Base-by-base conservation (phyloP, 352 stramenopile species). In the Phytophthora boehmeriae region DNA sequence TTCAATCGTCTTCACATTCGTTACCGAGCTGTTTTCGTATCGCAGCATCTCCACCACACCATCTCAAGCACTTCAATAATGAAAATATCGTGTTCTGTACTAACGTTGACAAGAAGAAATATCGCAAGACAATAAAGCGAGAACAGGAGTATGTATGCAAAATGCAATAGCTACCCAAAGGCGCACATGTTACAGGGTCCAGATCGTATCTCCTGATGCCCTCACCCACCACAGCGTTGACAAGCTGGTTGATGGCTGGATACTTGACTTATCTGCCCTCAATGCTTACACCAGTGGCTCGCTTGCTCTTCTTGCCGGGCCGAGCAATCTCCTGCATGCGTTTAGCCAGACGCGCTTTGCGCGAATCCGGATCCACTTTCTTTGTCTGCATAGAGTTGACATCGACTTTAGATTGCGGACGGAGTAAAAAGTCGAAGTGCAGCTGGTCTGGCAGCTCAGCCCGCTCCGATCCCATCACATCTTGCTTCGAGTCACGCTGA, bases 301-400 rank as follows among this genome's bases (percentile, higher is more conserved):
- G 82, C 69, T 93, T 95, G 46, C 51, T 78, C 66, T 93, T 93
- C 59, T 76, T 89, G 27, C 84, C 83, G 0, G 88, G 88, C 35
- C 76, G 76, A 14, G 86, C 88, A 54, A 96, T 95, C 41, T 92
- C 81, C 56, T 92, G 81, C 88, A 96, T 96, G 22, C 84, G 80
- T 77, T 95, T 94, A n/a, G 68, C 27, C n/a, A 96, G 67, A 5
- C 84, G 83, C n/a, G 71, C 73, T 67, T 96, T 96, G 23, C 86
- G 83, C 28, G 85, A 88, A 54, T 96, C 88, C 6, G 71, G 67
- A 25, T 96, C 86, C 6, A 72, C 63, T 23, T 95, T 95, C 55
- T 85, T 85, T 19, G 75, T 53, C 22, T 76, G 67, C 11, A 78
- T 59, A n/a, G 75, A 63, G 54, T 81, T 83, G 41, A 92, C 65